These are phyloP conservation scores for Lobosporangium transversale DNA, from an alignment of 192 early-diverging fungal species.

Conservation along the genomic window DNA sequence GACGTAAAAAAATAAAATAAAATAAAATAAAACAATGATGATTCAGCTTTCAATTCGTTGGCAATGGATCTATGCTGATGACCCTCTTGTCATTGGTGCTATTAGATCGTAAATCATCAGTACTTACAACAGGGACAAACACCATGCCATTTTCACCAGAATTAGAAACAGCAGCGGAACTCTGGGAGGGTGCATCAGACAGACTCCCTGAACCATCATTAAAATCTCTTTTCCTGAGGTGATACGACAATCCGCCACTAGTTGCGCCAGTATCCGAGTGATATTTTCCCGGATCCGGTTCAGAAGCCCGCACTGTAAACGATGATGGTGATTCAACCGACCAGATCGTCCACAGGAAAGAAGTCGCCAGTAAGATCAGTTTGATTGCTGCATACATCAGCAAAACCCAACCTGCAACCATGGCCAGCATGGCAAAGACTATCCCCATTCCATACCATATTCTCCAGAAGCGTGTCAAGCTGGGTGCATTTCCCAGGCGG, in stretches of 20 bases:
- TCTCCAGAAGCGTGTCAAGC: conserved; percentile 60
- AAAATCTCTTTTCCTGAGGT: conserved; percentile 22
- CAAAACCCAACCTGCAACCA: conserved; percentile 58
- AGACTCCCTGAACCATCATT: not conserved
- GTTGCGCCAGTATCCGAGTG: no score
- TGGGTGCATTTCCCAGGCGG: conserved; percentile 38
- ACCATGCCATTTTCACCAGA: conserved; percentile 52
- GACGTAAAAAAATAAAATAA: not conserved
- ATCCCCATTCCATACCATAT: conserved; percentile 68
- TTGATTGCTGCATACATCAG: conserved; percentile 60
- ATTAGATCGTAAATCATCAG: no score
- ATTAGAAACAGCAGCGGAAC: conserved; percentile 17
- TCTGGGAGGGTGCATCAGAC: conserved; percentile 23
- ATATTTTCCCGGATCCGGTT: no score
- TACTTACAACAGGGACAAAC: conserved; percentile 71
- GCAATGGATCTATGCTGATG: not conserved
- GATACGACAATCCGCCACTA: no score
- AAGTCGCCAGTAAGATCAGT: conserved; percentile 28
- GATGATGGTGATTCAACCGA: conserved; percentile 4
- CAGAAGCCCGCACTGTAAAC: no score
- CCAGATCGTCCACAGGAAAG: conserved; percentile 17
- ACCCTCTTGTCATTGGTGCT: not conserved
- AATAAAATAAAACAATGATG: not conserved
- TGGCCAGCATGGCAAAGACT: conserved; percentile 52
- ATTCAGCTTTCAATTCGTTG: not conserved